Percentiles rank a stretch among this genome's conserved stretches.
phyloP scores from a whole-genome alignment of 495 filamentous ascomycete genomes.

The Trichoderma orchidacearum region DNA sequence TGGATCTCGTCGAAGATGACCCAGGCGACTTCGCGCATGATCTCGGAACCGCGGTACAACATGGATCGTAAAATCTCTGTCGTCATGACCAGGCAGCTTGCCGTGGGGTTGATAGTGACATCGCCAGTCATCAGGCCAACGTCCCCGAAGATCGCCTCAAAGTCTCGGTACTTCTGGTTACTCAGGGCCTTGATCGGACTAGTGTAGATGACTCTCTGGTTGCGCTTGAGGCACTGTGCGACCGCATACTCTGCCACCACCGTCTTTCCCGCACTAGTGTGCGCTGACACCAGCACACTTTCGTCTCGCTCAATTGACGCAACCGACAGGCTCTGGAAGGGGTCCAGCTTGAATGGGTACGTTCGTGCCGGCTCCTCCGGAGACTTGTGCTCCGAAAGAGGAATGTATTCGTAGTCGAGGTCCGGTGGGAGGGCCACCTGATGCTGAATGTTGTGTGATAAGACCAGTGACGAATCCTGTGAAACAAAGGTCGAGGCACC shows the following conservation, averaged over 20 bases:
- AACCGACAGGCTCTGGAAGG: conserved; percentile 89
- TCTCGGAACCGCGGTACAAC: conserved; percentile 95
- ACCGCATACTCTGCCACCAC: conserved; percentile 98
- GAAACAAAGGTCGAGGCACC: conserved; percentile 69
- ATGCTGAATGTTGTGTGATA: conserved; percentile 96
- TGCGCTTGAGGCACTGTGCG: conserved; percentile 89
- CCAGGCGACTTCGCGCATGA: conserved; percentile 98
- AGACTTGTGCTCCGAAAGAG: conserved; percentile 78
- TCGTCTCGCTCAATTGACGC: conserved; percentile 88
- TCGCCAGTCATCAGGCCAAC: conserved; percentile 98
- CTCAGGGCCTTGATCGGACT: conserved; percentile 97
- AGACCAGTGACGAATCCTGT: conserved; percentile 47
- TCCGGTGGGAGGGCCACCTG: conserved; percentile 89
- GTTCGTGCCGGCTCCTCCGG: conserved; percentile 70
- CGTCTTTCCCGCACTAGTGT: conserved; percentile 96
- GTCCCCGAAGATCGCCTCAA: conserved; percentile 87
- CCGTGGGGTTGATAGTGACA: conserved; percentile 97
- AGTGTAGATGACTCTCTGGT: conserved; percentile 97
- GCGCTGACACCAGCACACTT: conserved; percentile 91
- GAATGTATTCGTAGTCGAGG: conserved; percentile 70
- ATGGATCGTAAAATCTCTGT: conserved; percentile 98
- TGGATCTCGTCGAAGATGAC: conserved; percentile 98
- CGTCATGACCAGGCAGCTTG: conserved; percentile 97
- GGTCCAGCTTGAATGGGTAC: conserved; percentile 86
- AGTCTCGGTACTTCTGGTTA: conserved; percentile 97